A percentile compares a stretch with the other conserved stretches of the same genome.
These are phyloP conservation scores for Trametes cingulata DNA, from an alignment of 768 basidiomycete species.

Conservation along the genomic window DNA sequence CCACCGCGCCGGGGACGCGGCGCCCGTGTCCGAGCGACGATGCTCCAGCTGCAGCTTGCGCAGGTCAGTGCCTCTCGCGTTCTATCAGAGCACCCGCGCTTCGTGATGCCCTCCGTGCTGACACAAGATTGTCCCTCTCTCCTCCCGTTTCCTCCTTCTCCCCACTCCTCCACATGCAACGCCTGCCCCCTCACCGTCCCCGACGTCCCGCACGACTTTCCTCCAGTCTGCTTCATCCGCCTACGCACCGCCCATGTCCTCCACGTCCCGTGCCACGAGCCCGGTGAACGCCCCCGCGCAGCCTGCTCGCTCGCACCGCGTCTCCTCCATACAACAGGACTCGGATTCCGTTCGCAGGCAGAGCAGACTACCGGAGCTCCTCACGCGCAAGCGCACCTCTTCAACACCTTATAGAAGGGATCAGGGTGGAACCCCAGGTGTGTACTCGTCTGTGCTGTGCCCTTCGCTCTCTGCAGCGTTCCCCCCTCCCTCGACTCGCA, in stretches of 20 bases:
- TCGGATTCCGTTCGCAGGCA: constrained; percentile 9
- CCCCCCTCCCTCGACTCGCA: background rate
- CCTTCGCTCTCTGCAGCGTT: background rate
- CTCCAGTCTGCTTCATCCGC: constrained; percentile 16
- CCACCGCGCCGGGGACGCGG: constrained; percentile 8
- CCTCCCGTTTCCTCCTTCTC: constrained; percentile 6
- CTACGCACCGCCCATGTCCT: constrained; percentile 11
- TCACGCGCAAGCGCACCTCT: constrained; percentile 23
- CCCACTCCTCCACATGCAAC: constrained; percentile 6
- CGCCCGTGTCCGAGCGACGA: constrained; percentile 7
- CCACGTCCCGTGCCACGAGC: constrained; percentile 1
- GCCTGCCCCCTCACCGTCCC: background rate
- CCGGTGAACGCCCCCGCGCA: constrained; percentile 9
- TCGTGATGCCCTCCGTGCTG: constrained; percentile 23
- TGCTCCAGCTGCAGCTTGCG: constrained; percentile 22
- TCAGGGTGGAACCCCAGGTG: constrained; percentile 10
- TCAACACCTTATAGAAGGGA: constrained; percentile 18
- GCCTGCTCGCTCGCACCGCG: constrained; percentile 5
- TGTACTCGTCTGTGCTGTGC: background rate
- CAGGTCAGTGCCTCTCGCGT: constrained; percentile 17
- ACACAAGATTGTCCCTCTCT: constrained; percentile 17
- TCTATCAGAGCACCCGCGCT: constrained; percentile 23
- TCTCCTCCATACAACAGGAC: constrained; percentile 11
- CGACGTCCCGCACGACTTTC: background rate
- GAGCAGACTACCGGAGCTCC: constrained; percentile 22